These are phyloP conservation scores for Fusarium sp. DNA, from an alignment of 2,329 filamentous ascomycete species.

Conservation along the genomic window DNA sequence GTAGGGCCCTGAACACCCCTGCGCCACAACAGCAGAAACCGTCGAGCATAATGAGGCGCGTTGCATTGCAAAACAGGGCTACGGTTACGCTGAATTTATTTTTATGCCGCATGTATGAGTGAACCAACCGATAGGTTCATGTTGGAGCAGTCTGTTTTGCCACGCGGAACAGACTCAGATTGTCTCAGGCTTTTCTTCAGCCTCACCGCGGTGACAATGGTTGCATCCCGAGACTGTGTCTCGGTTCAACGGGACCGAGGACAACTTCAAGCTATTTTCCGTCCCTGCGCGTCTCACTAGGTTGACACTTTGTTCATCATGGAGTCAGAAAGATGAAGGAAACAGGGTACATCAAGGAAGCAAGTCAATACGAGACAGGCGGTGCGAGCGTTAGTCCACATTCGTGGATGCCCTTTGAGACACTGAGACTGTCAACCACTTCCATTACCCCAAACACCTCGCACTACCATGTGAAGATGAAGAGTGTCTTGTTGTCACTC, in stretches of 20 bases:
- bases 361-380: conserved; percentile 27
- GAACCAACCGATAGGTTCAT: conserved; percentile 6
- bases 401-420: conserved; percentile 17
- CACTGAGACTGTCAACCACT: conserved; percentile 8
- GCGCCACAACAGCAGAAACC: conserved; percentile 19
- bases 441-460: conserved; percentile 1
- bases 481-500: conserved; percentile 22
- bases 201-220: conserved; percentile 19
- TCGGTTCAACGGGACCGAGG: conserved; percentile 17
- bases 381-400: conserved; percentile 2
- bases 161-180: conserved; percentile 1
- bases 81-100: conserved; percentile 3
- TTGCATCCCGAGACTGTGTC: conserved; percentile 15
- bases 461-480: conserved; percentile 9
- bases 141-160: conserved; percentile 2
- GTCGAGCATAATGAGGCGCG: conserved; percentile 20
- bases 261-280: conserved; percentile 6
- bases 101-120: conserved; percentile 4
- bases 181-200: conserved; percentile 24
- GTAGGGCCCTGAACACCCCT: conserved; percentile 28
- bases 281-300: conserved; percentile 23
- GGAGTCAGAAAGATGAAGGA: conserved; percentile 34
- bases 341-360: conserved; percentile 27
- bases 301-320: conserved; percentile 14
- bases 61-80: conserved; percentile 7